A percentile compares a stretch with the other conserved stretches of the same genome.
phyloP scores from a whole-genome alignment of 148 eudicot genomes.

The Suaeda aralocaspica region DNA sequence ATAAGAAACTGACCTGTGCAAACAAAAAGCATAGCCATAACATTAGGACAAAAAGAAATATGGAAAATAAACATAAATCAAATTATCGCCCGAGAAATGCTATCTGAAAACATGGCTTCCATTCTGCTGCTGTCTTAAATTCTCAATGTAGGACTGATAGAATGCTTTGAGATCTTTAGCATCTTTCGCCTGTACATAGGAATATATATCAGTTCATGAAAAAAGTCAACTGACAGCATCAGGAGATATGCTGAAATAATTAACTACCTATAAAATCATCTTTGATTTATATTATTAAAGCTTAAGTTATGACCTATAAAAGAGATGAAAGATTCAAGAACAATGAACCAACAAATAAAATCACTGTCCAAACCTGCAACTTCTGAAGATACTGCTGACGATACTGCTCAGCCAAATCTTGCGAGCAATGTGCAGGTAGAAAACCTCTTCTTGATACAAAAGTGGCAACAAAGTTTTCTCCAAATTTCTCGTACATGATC shows the following conservation, averaged over 20 bases:
- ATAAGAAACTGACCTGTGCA: constrained; percentile 41
- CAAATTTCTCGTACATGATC: constrained; percentile 94
- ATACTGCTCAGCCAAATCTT: constrained; percentile 81
- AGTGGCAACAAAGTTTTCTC: constrained; percentile 63
- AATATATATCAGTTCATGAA: neutral
- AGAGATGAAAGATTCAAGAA: neutral
- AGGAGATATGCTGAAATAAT: no score
- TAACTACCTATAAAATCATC: no score
- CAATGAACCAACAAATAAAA: neutral
- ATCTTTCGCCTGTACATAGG: constrained; percentile 62
- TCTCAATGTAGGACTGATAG: constrained; percentile 73
- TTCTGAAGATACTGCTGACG: constrained; percentile 82
- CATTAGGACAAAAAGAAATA: constrained; percentile 21
- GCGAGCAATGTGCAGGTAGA: constrained; percentile 67
- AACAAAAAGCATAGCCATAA: constrained; percentile 24
- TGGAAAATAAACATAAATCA: constrained; percentile 17
- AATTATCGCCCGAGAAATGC: constrained; percentile 30
- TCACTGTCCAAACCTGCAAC: constrained; percentile 54
- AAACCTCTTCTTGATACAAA: constrained; percentile 73
- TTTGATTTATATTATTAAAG: no score
- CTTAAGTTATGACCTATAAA: neutral
- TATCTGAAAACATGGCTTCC: constrained; percentile 97
- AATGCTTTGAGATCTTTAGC: constrained; percentile 66
- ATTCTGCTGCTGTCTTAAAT: constrained; percentile 72
- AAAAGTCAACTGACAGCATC: neutral